phyloP scores from a whole-genome alignment of 2,329 filamentous ascomycete genomes.

The Diaporthe amygdali region DNA sequence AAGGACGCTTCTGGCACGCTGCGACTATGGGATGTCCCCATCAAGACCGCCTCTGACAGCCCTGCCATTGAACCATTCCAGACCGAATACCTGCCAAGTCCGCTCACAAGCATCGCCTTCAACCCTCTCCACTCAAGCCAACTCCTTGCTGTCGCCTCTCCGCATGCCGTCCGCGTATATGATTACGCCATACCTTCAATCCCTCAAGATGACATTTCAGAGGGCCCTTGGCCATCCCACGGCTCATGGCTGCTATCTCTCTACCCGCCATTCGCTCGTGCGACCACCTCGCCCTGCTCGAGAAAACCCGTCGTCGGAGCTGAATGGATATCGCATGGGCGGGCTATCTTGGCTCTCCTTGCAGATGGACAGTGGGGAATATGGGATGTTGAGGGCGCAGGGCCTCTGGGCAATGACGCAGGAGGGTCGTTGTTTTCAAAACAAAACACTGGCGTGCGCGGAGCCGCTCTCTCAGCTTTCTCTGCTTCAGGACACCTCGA shows the following conservation, averaged over 20 bases:
- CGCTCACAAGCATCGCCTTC: slow-evolving; percentile 62
- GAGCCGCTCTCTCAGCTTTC: slow-evolving; percentile 64
- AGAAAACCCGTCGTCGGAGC: slow-evolving; percentile 68
- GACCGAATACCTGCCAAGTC: slow-evolving; percentile 61
- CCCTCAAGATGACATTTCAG: slow-evolving; percentile 54
- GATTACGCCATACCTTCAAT: slow-evolving; percentile 62
- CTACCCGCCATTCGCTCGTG: slow-evolving; percentile 60
- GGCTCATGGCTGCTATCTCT: slow-evolving; percentile 70
- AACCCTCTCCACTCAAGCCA: slow-evolving; percentile 59
- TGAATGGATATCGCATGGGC: slow-evolving; percentile 65
- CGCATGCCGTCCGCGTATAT: slow-evolving; percentile 65
- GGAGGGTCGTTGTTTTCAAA: slow-evolving; percentile 53
- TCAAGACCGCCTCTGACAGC: slow-evolving; percentile 46
- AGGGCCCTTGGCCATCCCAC: slow-evolving; percentile 58
- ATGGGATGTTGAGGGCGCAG: slow-evolving; percentile 68
- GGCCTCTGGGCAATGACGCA: slow-evolving; percentile 42
- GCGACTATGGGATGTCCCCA: slow-evolving; percentile 61
- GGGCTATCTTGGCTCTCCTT: slow-evolving; percentile 62
- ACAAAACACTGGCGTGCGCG: slow-evolving; percentile 56
- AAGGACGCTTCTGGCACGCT: slow-evolving; percentile 64
- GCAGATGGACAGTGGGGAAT: slow-evolving; percentile 72
- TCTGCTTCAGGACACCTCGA: slow-evolving; percentile 65
- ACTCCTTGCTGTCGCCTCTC: slow-evolving; percentile 60
- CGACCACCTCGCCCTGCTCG: slow-evolving; percentile 44
- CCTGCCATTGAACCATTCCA: slow-evolving; percentile 58